These are phyloP conservation scores for Cucurbita ficifolia DNA, from an alignment of 306 rosid genomes.

Conservation along the genomic window DNA sequence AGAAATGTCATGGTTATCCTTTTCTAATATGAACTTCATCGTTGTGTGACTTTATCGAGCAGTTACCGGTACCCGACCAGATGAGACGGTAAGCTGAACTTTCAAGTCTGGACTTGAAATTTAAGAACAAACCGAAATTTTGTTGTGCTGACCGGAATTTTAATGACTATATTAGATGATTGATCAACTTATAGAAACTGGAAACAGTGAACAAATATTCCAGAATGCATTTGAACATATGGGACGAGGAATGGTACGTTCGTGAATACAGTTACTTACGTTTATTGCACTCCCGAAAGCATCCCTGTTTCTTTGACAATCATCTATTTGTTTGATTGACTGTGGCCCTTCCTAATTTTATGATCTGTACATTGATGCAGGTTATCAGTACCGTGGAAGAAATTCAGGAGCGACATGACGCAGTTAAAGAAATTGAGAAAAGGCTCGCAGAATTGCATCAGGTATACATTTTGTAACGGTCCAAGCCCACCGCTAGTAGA, in stretches of 20 bases:
- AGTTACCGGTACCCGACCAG: constrained; percentile 92
- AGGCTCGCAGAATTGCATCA: constrained; percentile 91
- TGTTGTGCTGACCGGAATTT: neutral
- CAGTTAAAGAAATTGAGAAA: constrained; percentile 87
- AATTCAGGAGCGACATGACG: constrained; percentile 90
- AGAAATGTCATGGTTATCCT: neutral
- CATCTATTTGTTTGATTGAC: neutral
- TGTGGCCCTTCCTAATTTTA: neutral
- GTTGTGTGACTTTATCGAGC: constrained; percentile 19
- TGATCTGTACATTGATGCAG: constrained; percentile 20
- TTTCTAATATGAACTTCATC: constrained; percentile 11
- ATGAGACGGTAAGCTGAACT: constrained; percentile 67
- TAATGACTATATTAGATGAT: constrained; percentile 41
- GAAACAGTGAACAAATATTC: constrained; percentile 92
- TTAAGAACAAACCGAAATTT: neutral
- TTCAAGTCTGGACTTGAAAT: constrained; percentile 7
- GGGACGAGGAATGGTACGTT: constrained; percentile 80
- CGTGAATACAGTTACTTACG: neutral
- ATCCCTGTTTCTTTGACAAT: neutral
- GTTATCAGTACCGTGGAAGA: constrained; percentile 76
- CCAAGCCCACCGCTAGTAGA: too few relatives aligned
- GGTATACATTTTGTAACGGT: constrained; percentile 20
- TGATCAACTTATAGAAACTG: constrained; percentile 87
- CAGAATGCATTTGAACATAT: constrained; percentile 72
- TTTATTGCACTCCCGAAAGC: neutral